Conservation (phyloP, 345 rosid genomes). For the Limnanthes douglasii region DNA sequence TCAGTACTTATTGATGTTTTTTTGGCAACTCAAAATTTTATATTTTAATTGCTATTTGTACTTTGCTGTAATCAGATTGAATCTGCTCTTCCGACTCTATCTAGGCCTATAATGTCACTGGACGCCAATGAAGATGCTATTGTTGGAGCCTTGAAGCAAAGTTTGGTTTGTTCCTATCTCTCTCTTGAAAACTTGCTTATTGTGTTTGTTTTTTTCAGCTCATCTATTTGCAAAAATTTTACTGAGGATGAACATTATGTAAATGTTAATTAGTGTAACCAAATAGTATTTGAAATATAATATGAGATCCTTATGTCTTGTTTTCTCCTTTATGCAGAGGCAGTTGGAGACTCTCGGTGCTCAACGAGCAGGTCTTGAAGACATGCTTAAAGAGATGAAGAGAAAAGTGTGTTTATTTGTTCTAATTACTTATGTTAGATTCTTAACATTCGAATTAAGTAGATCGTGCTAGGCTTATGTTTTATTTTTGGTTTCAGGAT, state of each 20-base stretch:
- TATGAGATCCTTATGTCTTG: constrained; percentile 6
- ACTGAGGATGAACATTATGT: constrained; percentile 5
- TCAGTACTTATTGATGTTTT: background rate
- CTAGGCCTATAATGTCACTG: constrained; percentile 93
- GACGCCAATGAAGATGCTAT: constrained; percentile 96
- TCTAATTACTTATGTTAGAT: constrained; percentile 7
- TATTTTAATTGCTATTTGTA: constrained; percentile 5
- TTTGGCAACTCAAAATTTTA: too few species aligned
- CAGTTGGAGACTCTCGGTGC: constrained; percentile 95
- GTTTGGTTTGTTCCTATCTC: constrained; percentile 48
- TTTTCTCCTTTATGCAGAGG: constrained; percentile 40
- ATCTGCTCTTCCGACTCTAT: constrained; percentile 75
- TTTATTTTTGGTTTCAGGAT: constrained; percentile 42
- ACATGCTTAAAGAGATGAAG: constrained; percentile 98
- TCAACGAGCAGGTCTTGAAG: constrained; percentile 97
- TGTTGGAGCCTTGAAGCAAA: constrained; percentile 81
- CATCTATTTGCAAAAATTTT: too few species aligned
- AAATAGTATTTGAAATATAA: background rate
- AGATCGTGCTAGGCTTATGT: constrained; percentile 7
- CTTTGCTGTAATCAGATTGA: constrained; percentile 52
- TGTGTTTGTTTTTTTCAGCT: too few species aligned
- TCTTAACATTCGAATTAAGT: constrained; percentile 1
- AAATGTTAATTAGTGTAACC: constrained; percentile 1
- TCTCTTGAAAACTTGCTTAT: background rate
- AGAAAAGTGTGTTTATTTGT: constrained; percentile 45